Evolutionary conservation across 140 eudicot species (phyloP).

Genomic region (Cichorium intybus): DNA sequence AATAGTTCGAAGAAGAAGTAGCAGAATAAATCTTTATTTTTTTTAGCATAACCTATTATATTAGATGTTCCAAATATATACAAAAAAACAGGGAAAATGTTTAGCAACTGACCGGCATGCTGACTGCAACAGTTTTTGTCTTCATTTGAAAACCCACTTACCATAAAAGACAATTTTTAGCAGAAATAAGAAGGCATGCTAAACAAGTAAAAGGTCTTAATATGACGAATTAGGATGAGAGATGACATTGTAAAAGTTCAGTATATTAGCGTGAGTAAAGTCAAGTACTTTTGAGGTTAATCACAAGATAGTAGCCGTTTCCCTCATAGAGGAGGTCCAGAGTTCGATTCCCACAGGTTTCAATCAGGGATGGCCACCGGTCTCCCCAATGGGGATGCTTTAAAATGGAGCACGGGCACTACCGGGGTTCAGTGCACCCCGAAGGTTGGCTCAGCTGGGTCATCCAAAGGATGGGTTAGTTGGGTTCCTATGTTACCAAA

Average conservation of each 20-base stretch:
- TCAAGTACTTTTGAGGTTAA: conserved; percentile 22
- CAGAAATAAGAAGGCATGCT: not conserved
- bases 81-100: not conserved
- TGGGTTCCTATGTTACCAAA: too few species aligned
- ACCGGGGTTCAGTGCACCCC: too few species aligned
- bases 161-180: not conserved
- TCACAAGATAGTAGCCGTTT: conserved; percentile 22
- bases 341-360: too few species aligned
- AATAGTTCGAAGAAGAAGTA: conserved; percentile 23
- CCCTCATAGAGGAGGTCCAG: too few species aligned
- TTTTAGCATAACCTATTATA: not conserved
- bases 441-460: too few species aligned
- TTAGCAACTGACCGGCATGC: conserved; percentile 1
- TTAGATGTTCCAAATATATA: not conserved
- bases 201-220: conserved; percentile 16
- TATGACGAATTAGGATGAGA: conserved; percentile 4
- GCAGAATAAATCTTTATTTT: conserved; percentile 29
- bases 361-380: too few species aligned
- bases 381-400: too few species aligned
- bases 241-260: conserved; percentile 8
- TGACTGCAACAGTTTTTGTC: not conserved
- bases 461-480: too few species aligned
- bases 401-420: too few species aligned
- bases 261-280: conserved; percentile 19
- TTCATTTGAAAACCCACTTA: not conserved